A percentile compares a stretch with the other conserved stretches of the same genome.
These are phyloP conservation scores for Mesostigma viride DNA, from an alignment of 139 green algal genomes.

Conservation along the genomic window DNA sequence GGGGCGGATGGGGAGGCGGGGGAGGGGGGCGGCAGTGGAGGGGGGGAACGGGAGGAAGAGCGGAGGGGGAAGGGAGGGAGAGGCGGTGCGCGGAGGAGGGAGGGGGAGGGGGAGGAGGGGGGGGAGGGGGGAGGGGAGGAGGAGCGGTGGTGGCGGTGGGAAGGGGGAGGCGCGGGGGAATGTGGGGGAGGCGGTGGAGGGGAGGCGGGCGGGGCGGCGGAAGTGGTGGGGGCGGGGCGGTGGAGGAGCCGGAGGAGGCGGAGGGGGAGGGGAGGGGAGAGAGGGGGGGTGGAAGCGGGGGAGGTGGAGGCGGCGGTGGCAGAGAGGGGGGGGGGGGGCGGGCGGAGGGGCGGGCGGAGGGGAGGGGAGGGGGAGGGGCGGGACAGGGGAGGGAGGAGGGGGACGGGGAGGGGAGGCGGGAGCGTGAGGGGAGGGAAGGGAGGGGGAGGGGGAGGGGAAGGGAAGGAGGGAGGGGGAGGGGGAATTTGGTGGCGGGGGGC, in stretches of 20 bases:
- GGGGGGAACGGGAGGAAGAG: not conserved
- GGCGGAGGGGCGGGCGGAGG: not conserved
- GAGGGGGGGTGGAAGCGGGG: too few relatives aligned
- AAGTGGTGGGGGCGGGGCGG: too few relatives aligned
- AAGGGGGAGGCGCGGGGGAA: not conserved
- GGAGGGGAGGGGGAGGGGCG: not conserved
- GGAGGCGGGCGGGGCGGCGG: not conserved
- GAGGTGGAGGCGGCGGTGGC: too few relatives aligned
- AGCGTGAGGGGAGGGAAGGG: not conserved
- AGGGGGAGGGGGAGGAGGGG: not conserved
- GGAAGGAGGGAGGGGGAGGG: not conserved
- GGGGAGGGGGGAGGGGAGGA: not conserved
- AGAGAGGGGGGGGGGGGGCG: too few relatives aligned
- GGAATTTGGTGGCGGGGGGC: not conserved
- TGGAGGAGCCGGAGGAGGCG: too few relatives aligned
- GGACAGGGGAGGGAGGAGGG: slow-evolving; percentile 1
- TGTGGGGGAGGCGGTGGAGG: not conserved
- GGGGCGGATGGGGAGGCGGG: not conserved
- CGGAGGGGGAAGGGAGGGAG: not conserved
- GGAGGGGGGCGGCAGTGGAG: not conserved
- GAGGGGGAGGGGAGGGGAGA: too few relatives aligned
- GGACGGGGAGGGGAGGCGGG: not conserved
- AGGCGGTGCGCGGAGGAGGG: not conserved
- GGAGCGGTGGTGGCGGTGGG: not conserved
- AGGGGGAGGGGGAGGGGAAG: not conserved